phyloP scores from a whole-genome alignment of 306 rosid species.

The Trichosanthes cucumerina region DNA sequence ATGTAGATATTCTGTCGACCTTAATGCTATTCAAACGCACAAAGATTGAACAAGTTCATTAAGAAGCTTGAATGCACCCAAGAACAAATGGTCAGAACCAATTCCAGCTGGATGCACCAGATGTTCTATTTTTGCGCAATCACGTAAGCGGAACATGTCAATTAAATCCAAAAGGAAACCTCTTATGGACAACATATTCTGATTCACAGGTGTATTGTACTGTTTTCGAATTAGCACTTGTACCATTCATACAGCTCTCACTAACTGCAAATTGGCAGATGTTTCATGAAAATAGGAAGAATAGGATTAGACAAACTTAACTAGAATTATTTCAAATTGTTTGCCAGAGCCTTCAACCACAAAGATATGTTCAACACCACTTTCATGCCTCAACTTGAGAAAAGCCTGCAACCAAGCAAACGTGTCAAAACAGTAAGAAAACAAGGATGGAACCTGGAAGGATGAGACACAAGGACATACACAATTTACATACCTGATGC shows the following conservation, averaged over 20 bases:
- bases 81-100: background rate
- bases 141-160: background rate
- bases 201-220: background rate
- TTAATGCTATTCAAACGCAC: background rate
- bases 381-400: conserved; percentile 78
- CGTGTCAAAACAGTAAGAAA: conserved; percentile 22
- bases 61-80: background rate
- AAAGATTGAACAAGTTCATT: background rate
- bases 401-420: conserved; percentile 59
- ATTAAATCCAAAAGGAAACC: background rate
- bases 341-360: conserved; percentile 66
- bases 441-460: conserved; percentile 4
- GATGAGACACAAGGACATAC: conserved; percentile 5
- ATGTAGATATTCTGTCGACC: background rate
- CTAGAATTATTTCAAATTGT: conserved; percentile 70
- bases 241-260: background rate
- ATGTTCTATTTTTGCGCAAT: background rate
- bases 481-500: conserved; percentile 63
- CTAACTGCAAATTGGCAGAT: background rate
- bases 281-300: background rate
- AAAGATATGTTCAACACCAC: conserved; percentile 76
- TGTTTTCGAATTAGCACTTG: background rate
- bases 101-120: background rate
- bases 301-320: conserved; percentile 42
- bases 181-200: background rate